phyloP scores from a whole-genome alignment of 1,284 basidiomycete genomes.

The Retiboletus fuscus region DNA sequence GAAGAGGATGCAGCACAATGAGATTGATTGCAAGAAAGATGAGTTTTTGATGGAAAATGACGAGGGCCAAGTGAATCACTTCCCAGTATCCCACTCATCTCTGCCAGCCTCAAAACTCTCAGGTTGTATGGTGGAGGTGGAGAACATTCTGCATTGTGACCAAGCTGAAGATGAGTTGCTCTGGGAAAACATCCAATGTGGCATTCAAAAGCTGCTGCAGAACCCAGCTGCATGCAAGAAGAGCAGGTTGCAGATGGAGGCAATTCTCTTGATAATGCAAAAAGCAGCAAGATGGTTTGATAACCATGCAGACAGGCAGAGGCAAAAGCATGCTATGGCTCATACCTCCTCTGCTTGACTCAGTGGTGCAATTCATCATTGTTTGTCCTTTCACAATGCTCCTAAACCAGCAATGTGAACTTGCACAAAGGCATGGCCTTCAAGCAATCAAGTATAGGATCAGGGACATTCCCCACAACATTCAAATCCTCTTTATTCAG shows the following conservation, averaged over 20 bases:
- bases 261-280: background rate
- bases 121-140: background rate
- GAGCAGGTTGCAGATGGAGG: conserved; percentile 21
- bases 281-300: conserved; percentile 5
- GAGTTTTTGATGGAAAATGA: background rate
- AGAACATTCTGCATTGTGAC: conserved; percentile 9
- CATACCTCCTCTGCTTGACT: background rate
- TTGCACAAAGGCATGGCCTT: background rate
- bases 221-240: background rate
- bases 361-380: background rate
- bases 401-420: conserved; percentile 15
- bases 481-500: conserved; percentile 28
- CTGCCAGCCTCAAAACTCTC: background rate
- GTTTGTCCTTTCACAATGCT: conserved; percentile 22
- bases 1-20: background rate
- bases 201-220: background rate
- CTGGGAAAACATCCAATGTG: background rate
- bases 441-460: background rate
- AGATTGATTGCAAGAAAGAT: background rate
- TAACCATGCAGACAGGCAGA: conserved; percentile 23
- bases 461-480: background rate
- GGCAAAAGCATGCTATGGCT: conserved; percentile 31
- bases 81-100: background rate
- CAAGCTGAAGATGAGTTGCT: background rate
- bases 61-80: conserved; percentile 1